A percentile compares a stretch with the other conserved stretches of the same genome.
These are phyloP conservation scores for Phytopythium cucurbitacearum DNA, from an alignment of 352 stramenopile species.

Conservation along the genomic window DNA sequence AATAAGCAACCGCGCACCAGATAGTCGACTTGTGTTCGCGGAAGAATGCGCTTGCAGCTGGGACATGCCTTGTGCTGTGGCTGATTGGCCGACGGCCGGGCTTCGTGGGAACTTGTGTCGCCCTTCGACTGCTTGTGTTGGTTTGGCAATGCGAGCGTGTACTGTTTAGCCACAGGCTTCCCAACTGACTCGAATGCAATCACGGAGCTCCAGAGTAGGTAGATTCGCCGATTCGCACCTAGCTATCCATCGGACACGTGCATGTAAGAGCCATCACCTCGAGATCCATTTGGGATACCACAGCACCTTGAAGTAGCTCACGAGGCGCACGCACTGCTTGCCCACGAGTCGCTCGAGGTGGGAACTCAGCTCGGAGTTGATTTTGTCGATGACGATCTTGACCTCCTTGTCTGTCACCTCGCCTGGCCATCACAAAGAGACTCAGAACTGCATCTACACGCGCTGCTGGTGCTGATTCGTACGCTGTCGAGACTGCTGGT, in stretches of 20 bases:
- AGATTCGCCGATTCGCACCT: slow-evolving; percentile 54
- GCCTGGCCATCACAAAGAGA: slow-evolving; percentile 16
- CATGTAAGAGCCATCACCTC: neutral
- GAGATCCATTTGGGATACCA: neutral
- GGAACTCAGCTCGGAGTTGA: slow-evolving; percentile 47
- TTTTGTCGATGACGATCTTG: slow-evolving; percentile 39
- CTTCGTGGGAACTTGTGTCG: neutral
- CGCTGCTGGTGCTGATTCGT: neutral
- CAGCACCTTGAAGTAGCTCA: slow-evolving; percentile 73
- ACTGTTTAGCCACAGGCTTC: slow-evolving; percentile 41
- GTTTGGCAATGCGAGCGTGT: slow-evolving; percentile 28
- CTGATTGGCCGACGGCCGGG: neutral
- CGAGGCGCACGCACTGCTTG: slow-evolving; percentile 48
- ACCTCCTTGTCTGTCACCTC: slow-evolving; percentile 47
- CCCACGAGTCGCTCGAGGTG: slow-evolving; percentile 62
- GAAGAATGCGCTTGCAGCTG: slow-evolving; percentile 31
- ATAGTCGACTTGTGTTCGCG: slow-evolving; percentile 35
- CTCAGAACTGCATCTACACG: neutral
- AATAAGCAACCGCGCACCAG: slow-evolving; percentile 18
- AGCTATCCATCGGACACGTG: slow-evolving; percentile 21
- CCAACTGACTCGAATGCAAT: slow-evolving; percentile 48
- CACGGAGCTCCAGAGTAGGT: slow-evolving; percentile 68
- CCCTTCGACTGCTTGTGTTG: slow-evolving; percentile 6
- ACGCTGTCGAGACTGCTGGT: slow-evolving; percentile 43
- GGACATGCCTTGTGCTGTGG: slow-evolving; percentile 34